phyloP scores from a whole-genome alignment of 2,329 filamentous ascomycete genomes.

The Phialophora chinensis region DNA sequence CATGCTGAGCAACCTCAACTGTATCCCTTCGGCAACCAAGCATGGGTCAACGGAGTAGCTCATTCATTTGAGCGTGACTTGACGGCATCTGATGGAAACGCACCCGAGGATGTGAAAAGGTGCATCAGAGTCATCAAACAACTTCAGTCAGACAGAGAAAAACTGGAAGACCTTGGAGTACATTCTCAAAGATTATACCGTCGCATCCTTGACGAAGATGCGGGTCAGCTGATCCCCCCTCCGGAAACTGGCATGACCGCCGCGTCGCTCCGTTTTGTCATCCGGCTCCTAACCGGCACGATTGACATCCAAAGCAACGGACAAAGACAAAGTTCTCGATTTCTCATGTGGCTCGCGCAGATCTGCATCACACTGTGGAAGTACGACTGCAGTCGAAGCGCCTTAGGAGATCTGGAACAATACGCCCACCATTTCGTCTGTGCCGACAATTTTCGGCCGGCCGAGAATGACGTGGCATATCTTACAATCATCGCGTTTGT shows the following conservation, averaged over 20 bases:
- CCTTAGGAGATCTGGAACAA: neutral
- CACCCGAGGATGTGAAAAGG: neutral
- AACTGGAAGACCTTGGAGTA: neutral
- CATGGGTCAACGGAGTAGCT: conserved; percentile 9
- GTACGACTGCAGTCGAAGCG: conserved; percentile 4
- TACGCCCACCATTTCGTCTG: neutral
- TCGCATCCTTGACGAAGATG: neutral
- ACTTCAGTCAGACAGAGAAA: neutral
- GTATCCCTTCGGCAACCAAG: conserved; percentile 1
- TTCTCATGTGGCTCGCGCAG: conserved; percentile 8
- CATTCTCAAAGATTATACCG: neutral
- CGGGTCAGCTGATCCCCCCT: neutral
- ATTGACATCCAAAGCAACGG: neutral
- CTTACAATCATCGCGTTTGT: conserved; percentile 17
- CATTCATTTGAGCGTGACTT: conserved; percentile 12
- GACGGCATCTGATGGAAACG: conserved; percentile 4
- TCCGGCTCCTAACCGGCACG: neutral
- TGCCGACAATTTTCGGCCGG: neutral
- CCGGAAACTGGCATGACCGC: conserved; percentile 8
- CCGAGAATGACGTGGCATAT: conserved; percentile 14
- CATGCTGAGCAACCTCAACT: neutral
- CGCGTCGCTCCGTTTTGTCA: conserved; percentile 12
- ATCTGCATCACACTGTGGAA: conserved; percentile 17
- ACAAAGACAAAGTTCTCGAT: conserved; percentile 3
- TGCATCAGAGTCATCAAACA: neutral